These are phyloP conservation scores for Phytophthora multivora DNA, from an alignment of 352 stramenopile species.

Conservation along the genomic window DNA sequence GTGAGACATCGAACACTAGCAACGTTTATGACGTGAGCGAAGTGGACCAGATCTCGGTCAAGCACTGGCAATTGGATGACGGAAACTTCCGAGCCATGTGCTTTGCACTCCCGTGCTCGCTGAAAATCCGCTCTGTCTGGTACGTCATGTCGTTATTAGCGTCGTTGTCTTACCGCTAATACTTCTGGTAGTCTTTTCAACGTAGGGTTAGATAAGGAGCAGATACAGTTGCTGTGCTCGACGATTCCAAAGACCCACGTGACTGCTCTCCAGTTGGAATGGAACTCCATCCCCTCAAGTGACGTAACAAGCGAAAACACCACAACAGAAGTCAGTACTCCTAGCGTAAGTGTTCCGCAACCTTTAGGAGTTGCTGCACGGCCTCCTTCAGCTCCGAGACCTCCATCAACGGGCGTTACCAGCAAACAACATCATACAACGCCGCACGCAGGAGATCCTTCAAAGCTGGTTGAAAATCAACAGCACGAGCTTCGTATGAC, in stretches of 20 bases:
- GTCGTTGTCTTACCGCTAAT: background rate
- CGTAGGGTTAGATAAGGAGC: conserved; percentile 47
- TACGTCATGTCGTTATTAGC: conserved; percentile 23
- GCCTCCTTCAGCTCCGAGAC: conserved; percentile 11
- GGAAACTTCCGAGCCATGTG: conserved; percentile 57
- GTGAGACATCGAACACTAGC: conserved; percentile 28
- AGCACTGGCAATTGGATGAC: conserved; percentile 75
- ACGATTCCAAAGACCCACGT: conserved; percentile 58
- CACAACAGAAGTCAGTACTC: background rate
- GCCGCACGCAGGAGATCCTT: background rate
- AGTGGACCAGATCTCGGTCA: conserved; percentile 55
- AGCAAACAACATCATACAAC: conserved; percentile 11
- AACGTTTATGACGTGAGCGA: conserved; percentile 67
- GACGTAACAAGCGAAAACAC: background rate
- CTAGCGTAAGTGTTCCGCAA: background rate
- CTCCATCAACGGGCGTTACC: conserved; percentile 9
- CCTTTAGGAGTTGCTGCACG: conserved; percentile 4
- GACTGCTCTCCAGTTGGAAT: conserved; percentile 69
- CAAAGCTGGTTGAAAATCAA: conserved; percentile 14
- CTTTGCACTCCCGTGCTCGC: conserved; percentile 54
- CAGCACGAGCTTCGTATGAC: conserved; percentile 21
- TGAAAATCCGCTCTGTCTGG: conserved; percentile 58
- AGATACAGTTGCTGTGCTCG: conserved; percentile 55
- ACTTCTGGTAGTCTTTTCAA: conserved; percentile 63
- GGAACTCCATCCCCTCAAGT: conserved; percentile 42